phyloP scores from a whole-genome alignment of 2,329 filamentous ascomycete genomes.

The Teratosphaeria pseudoeucalypti region DNA sequence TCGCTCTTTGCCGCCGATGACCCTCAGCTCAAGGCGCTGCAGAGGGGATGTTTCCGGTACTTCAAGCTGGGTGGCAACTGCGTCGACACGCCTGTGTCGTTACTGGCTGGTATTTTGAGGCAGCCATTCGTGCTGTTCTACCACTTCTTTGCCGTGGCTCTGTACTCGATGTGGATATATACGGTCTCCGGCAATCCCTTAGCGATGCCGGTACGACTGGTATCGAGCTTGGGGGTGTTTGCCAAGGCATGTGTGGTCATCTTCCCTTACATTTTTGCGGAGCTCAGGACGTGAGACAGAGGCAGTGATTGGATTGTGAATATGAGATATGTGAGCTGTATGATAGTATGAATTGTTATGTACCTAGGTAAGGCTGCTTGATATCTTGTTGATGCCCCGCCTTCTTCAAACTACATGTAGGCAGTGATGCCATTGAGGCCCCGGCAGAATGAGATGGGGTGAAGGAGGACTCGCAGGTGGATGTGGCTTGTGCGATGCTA shows the following conservation, averaged over 20 bases:
- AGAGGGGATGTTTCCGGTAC: conserved; percentile 85
- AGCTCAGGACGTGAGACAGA: conserved; percentile 13
- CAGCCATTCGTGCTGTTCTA: conserved; percentile 69
- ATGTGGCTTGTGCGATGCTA: background rate
- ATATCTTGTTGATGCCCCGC: background rate
- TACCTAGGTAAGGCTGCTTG: background rate
- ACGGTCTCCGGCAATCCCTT: conserved; percentile 38
- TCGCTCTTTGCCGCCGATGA: conserved; percentile 80
- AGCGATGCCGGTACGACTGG: conserved; percentile 27
- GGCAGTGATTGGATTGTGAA: no score
- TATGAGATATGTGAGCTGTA: background rate
- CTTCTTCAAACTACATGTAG: background rate
- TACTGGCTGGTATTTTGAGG: conserved; percentile 72
- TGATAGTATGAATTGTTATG: background rate
- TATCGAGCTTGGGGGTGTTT: conserved; percentile 37
- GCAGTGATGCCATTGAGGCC: background rate
- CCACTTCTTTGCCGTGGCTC: conserved; percentile 91
- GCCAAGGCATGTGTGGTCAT: conserved; percentile 39
- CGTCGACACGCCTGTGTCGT: conserved; percentile 66
- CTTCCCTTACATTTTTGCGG: conserved; percentile 43
- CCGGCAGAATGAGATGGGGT: no score
- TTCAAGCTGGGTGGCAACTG: conserved; percentile 65
- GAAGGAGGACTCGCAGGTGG: background rate
- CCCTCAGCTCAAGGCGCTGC: conserved; percentile 64
- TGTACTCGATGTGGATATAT: conserved; percentile 71